Evolutionary conservation across 176 grass and related monocot species (phyloP).

Genomic region (Lolium perenne): DNA sequence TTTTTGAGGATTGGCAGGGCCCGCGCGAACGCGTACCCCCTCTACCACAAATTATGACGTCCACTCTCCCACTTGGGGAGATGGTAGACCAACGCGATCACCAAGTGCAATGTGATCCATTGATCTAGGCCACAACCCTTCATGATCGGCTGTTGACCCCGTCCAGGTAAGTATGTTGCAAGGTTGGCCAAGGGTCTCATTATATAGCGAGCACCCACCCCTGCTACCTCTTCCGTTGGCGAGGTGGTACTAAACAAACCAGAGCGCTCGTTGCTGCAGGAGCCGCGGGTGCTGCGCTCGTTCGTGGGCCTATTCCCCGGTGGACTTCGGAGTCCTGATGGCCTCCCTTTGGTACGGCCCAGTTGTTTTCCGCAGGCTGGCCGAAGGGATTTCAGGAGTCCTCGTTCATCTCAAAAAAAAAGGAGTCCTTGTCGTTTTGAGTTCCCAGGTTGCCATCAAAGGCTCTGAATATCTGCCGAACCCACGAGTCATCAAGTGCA

Average conservation of each 20-base stretch:
- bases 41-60: slow-evolving; percentile 53
- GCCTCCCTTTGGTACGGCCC: not conserved
- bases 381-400: too few species aligned
- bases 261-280: too few species aligned
- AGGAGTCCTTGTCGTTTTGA: too few species aligned
- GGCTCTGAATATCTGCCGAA: too few species aligned
- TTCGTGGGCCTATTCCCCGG: not conserved
- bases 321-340: not conserved
- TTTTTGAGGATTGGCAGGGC: not conserved
- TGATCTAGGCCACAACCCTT: slow-evolving; percentile 27
- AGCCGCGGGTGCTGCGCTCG: not conserved
- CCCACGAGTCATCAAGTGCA: too few species aligned
- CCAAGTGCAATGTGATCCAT: slow-evolving; percentile 35
- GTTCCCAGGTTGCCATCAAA: too few species aligned
- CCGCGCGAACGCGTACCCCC: slow-evolving; percentile 64
- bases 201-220: not conserved
- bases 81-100: slow-evolving; percentile 42
- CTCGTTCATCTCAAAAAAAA: too few species aligned
- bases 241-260: too few species aligned
- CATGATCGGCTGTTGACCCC: slow-evolving; percentile 31
- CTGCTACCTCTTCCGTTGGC: not conserved
- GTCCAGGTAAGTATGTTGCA: slow-evolving; percentile 46
- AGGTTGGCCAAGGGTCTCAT: not conserved
- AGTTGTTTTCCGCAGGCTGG: too few species aligned
- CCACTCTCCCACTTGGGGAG: slow-evolving; percentile 35